Conservation (phyloP, 2,329 filamentous ascomycete genomes). For the Microsporum canis region DNA sequence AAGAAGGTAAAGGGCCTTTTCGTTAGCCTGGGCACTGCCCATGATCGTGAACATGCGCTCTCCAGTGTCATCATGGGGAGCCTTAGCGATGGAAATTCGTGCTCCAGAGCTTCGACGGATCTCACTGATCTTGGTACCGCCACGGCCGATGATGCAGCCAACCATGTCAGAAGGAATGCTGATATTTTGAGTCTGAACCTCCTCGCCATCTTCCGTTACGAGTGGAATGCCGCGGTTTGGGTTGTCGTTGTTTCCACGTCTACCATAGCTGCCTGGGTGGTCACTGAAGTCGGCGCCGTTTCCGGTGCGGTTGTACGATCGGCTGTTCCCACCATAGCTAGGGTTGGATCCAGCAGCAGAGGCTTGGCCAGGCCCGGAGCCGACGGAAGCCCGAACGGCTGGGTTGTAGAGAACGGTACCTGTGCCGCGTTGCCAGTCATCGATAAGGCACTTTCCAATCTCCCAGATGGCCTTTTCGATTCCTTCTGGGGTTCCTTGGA, state of each 20-base stretch:
- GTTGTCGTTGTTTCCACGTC: conserved; percentile 74
- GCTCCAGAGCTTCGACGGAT: conserved; percentile 95
- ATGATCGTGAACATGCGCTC: conserved; percentile 99
- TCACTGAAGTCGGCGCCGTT: conserved; percentile 98
- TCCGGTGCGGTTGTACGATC: conserved; percentile 80
- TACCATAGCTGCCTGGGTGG: conserved; percentile 56
- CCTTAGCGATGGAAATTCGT: conserved; percentile 94
- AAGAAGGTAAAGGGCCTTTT: conserved; percentile 87
- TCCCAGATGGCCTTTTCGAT: conserved; percentile 97
- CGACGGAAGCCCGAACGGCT: conserved; percentile 69
- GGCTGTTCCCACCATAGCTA: conserved; percentile 45
- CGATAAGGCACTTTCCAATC: conserved; percentile 95
- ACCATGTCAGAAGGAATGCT: conserved; percentile 99
- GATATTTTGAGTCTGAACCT: conserved; percentile 98
- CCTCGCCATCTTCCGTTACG: conserved; percentile 91
- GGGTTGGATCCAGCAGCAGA: conserved; percentile 33
- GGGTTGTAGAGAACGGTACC: conserved; percentile 98
- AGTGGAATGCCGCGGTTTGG: conserved; percentile 70
- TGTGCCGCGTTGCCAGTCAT: conserved; percentile 94
- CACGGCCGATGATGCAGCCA: conserved; percentile 95
- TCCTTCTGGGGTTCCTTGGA: conserved; percentile 86
- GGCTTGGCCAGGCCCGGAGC: conserved; percentile 45
- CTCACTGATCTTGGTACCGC: conserved; percentile 94
- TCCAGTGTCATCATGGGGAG: conserved; percentile 90
- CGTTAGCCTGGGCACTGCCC: conserved; percentile 84